These are phyloP conservation scores for Monosporascus cannonballus DNA, from an alignment of 2,329 filamentous ascomycete genomes.

Conservation along the genomic window DNA sequence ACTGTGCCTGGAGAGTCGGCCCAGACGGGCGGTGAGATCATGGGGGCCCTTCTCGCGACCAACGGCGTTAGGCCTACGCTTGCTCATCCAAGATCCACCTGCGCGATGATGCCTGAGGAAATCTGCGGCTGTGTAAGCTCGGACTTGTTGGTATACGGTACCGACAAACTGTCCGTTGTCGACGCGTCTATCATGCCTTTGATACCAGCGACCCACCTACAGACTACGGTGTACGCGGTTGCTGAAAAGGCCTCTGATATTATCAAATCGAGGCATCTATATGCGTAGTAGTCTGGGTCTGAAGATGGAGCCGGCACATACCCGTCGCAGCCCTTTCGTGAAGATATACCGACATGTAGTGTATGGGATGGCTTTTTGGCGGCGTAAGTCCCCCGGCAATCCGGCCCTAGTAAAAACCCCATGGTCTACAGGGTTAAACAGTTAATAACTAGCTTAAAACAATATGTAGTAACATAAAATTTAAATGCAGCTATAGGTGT, in stretches of 20 bases:
- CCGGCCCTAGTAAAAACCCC: too few species aligned
- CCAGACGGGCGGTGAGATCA: slow-evolving; percentile 22
- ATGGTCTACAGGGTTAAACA: too few species aligned
- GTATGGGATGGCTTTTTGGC: too few species aligned
- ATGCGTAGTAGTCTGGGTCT: not conserved
- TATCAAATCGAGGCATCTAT: not conserved
- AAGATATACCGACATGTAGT: too few species aligned
- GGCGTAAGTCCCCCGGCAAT: too few species aligned
- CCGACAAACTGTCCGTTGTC: slow-evolving; percentile 35
- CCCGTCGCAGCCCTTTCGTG: too few species aligned
- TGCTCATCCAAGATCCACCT: slow-evolving; percentile 37
- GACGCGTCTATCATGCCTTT: slow-evolving; percentile 41
- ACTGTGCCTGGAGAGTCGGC: slow-evolving; percentile 17
- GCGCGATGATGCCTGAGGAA: slow-evolving; percentile 37
- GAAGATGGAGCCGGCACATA: too few species aligned
- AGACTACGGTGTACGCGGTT: slow-evolving; percentile 31
- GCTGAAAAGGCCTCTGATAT: slow-evolving; percentile 34
- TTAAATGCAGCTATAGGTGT: too few species aligned
- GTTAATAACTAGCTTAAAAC: too few species aligned
- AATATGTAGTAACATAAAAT: too few species aligned
- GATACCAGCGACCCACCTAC: slow-evolving; percentile 16
- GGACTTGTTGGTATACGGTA: slow-evolving; percentile 37
- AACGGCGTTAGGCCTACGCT: slow-evolving; percentile 12
- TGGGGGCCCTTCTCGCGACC: slow-evolving; percentile 14
- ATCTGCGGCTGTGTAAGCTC: slow-evolving; percentile 39